Evolutionary conservation across 495 filamentous ascomycete genomes (phyloP).

Genomic region (Aspergillus bridgeri): DNA sequence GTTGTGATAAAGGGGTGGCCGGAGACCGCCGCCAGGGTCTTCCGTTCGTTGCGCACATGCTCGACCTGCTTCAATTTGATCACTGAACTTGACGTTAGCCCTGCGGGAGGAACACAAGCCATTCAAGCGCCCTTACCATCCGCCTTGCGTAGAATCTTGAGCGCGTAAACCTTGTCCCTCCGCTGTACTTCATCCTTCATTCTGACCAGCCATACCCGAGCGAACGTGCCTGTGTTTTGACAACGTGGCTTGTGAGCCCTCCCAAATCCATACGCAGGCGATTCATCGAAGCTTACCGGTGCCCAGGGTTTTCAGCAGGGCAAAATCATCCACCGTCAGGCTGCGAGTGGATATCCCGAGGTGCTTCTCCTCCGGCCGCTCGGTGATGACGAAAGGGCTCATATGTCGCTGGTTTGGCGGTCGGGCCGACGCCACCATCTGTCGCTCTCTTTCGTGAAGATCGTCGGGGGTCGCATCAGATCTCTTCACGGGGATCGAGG

Average conservation of each 20-base stretch:
- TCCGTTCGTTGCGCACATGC: conserved; percentile 92
- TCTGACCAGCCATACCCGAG: conserved; percentile 84
- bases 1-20: conserved; percentile 95
- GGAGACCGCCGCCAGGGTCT: conserved; percentile 78
- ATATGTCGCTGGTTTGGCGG: conserved; percentile 43
- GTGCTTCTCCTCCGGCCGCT: conserved; percentile 53
- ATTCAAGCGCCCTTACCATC: conserved; percentile 50
- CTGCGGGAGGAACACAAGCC: not conserved
- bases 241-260: conserved; percentile 8
- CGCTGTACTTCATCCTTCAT: conserved; percentile 54
- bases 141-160: conserved; percentile 90
- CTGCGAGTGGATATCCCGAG: conserved; percentile 54
- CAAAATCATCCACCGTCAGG: conserved; percentile 69
- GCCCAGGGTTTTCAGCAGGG: conserved; percentile 83
- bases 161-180: conserved; percentile 75
- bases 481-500: conserved; percentile 21
- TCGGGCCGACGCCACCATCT: conserved; percentile 42
- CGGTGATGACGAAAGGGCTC: conserved; percentile 51
- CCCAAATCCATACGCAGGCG: not conserved
- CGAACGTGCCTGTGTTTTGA: conserved; percentile 75
- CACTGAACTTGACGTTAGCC: conserved; percentile 46
- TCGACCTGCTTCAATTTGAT: conserved; percentile 97
- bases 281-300: conserved; percentile 56
- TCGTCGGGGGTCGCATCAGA: conserved; percentile 36
- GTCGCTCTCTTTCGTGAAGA: conserved; percentile 50